These are phyloP conservation scores for Canna indica DNA, from an alignment of 176 grass and related monocot genomes.

Conservation along the genomic window DNA sequence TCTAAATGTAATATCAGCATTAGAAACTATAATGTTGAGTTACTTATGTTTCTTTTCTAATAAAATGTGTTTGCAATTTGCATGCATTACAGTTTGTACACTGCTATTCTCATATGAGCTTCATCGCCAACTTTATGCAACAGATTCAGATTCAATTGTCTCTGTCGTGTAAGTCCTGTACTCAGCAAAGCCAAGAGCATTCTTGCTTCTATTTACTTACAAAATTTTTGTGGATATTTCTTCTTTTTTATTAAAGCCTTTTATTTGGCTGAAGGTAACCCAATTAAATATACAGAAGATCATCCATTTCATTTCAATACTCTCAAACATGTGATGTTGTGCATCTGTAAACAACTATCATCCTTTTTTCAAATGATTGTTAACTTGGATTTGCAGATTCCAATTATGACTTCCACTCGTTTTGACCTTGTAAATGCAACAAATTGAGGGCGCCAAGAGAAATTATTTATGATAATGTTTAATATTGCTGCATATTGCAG, in stretches of 20 bases:
- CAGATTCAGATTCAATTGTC: slow-evolving; percentile 32
- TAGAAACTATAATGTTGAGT: neutral
- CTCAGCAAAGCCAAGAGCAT: neutral
- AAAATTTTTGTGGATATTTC: neutral
- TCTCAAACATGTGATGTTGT: neutral
- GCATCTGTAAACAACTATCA: neutral
- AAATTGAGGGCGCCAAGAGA: neutral
- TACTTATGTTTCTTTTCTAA: neutral
- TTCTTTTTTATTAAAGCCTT: neutral
- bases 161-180: slow-evolving; percentile 58
- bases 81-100: slow-evolving; percentile 53
- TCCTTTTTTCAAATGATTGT: neutral
- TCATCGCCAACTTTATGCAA: slow-evolving; percentile 48
- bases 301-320: neutral
- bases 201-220: neutral
- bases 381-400: neutral
- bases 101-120: slow-evolving; percentile 80
- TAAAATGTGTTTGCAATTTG: neutral
- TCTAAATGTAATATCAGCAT: slow-evolving; percentile 49
- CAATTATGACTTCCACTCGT: neutral
- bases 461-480: neutral
- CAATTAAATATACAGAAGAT: neutral
- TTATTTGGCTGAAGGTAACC: neutral
- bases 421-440: neutral
- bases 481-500: neutral